Conservation (phyloP, 176 grass and related monocot genomes). For the Rhynchospora breviuscula region DNA sequence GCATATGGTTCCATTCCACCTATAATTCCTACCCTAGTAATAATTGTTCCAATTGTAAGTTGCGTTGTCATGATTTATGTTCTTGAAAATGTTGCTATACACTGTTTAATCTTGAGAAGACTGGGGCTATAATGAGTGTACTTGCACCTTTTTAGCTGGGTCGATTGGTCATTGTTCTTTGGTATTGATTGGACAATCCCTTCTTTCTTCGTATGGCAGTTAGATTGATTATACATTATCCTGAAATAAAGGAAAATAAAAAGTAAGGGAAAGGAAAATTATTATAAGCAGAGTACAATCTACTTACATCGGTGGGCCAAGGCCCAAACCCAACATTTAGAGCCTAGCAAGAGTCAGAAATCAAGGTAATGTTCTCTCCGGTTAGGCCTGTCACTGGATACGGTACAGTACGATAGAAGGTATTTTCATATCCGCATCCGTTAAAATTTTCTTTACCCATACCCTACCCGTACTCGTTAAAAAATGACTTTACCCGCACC, state of each 20-base stretch:
- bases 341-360: not conserved
- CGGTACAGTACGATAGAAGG: too few relatives aligned
- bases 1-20: not conserved
- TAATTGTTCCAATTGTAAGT: not conserved
- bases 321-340: not conserved
- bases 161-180: conserved; percentile 1
- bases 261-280: conserved; percentile 6
- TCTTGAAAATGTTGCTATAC: not conserved
- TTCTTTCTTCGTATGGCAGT: not conserved
- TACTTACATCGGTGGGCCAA: conserved; percentile 6
- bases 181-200: conserved; percentile 1
- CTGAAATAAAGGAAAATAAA: not conserved
- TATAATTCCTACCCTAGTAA: conserved; percentile 1
- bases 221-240: conserved; percentile 7
- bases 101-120: conserved; percentile 6
- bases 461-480: too few relatives aligned
- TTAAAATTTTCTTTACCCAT: too few relatives aligned
- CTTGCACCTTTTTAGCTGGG: conserved; percentile 1
- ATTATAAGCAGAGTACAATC: not conserved
- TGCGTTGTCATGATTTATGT: not conserved
- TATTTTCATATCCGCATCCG: too few relatives aligned
- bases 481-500: too few relatives aligned
- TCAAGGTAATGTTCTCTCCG: not conserved
- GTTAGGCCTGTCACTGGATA: too few relatives aligned
- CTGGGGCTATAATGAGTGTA: not conserved